Evolutionary conservation across 768 basidiomycete genomes (phyloP).

Genomic region (Hygrophorus russula): DNA sequence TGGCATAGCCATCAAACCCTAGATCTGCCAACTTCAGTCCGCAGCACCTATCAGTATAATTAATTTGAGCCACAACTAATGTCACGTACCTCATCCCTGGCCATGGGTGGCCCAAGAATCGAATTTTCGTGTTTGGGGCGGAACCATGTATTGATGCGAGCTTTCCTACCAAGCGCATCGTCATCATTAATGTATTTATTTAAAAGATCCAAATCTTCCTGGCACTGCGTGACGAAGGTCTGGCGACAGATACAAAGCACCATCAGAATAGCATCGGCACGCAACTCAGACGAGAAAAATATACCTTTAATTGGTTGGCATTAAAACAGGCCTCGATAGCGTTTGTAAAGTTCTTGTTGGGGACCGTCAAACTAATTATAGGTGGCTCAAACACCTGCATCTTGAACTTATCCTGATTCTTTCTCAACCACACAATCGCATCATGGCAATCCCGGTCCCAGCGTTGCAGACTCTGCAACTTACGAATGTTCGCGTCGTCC

Average conservation of each 20-base stretch:
- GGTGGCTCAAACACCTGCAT: conserved; percentile 85
- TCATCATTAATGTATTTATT: conserved; percentile 59
- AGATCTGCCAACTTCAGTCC: conserved; percentile 41
- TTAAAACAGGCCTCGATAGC: conserved; percentile 69
- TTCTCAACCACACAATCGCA: conserved; percentile 64
- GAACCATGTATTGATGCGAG: conserved; percentile 59
- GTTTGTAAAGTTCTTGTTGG: conserved; percentile 47
- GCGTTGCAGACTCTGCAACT: conserved; percentile 37
- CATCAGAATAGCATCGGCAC: conserved; percentile 9
- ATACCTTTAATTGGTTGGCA: conserved; percentile 50
- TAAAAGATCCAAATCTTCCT: conserved; percentile 69
- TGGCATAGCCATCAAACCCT: conserved; percentile 75
- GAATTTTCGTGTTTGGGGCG: conserved; percentile 28
- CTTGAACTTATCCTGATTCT: conserved; percentile 54
- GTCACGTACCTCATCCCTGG: conserved; percentile 40
- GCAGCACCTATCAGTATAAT: neutral
- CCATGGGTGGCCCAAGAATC: conserved; percentile 43
- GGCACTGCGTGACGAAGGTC: conserved; percentile 80
- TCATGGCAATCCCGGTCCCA: conserved; percentile 53
- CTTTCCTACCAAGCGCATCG: conserved; percentile 38
- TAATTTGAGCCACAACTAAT: neutral
- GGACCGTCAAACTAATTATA: conserved; percentile 57
- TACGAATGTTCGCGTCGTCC: conserved; percentile 44
- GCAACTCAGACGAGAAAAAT: conserved; percentile 9
- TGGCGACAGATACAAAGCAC: conserved; percentile 17